Percentiles rank a stretch among this genome's conserved stretches.
phyloP scores from a whole-genome alignment of 495 filamentous ascomycete genomes.

The Aspergillus biplanus region DNA sequence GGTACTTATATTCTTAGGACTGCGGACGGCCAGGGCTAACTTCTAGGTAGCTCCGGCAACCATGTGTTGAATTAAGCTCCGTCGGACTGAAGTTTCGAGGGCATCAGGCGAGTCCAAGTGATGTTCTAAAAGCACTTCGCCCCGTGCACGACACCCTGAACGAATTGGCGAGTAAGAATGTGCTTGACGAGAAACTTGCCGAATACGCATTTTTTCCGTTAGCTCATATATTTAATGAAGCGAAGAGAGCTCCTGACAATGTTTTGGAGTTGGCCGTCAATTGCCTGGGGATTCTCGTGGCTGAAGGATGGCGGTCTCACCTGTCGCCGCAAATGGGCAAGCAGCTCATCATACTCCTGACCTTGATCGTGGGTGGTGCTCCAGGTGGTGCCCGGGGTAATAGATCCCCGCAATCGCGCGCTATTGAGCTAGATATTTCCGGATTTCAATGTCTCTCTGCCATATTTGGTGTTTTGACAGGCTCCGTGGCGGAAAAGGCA shows the following conservation, averaged over 20 bases:
- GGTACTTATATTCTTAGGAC: conserved; percentile 27
- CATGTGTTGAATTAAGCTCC: conserved; percentile 79
- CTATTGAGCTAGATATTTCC: conserved; percentile 70
- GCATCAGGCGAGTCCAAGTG: conserved; percentile 54
- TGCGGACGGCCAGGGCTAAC: conserved; percentile 24
- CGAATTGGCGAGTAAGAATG: conserved; percentile 51
- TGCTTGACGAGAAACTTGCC: conserved; percentile 79
- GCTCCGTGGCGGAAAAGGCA: conserved; percentile 54
- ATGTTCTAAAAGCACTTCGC: conserved; percentile 57
- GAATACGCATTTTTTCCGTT: conserved; percentile 96
- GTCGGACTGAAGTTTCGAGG: conserved; percentile 63
- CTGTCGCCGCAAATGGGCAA: conserved; percentile 72
- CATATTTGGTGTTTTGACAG: conserved; percentile 51
- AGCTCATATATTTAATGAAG: conserved; percentile 80
- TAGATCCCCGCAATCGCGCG: conserved; percentile 43
- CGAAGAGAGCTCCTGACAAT: conserved; percentile 69
- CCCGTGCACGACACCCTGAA: conserved; percentile 57
- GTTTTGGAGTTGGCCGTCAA: conserved; percentile 75
- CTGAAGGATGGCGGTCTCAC: conserved; percentile 73
- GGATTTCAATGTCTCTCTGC: conserved; percentile 60
- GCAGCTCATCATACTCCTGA: conserved; percentile 84
- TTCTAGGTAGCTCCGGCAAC: conserved; percentile 64
- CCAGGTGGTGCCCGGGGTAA: conserved; percentile 50
- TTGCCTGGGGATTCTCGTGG: conserved; percentile 71
- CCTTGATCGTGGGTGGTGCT: conserved; percentile 75